phyloP scores from a whole-genome alignment of 1,139 yeast species.

The Scheffersomyces stambukii region DNA sequence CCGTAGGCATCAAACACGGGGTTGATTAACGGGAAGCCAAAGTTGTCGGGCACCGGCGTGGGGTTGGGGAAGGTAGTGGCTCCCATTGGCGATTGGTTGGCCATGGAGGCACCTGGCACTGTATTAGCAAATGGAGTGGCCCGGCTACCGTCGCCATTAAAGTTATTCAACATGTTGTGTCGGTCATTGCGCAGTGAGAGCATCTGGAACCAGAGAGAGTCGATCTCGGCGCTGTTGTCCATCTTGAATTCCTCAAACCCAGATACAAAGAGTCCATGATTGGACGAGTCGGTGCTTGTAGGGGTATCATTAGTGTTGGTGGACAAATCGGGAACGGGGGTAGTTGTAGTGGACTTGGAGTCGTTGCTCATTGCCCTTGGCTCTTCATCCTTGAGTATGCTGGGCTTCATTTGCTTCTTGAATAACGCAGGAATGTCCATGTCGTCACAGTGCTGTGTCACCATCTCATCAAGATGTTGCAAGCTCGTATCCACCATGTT shows the following conservation, averaged over 20 bases:
- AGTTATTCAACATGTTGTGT: constrained; percentile 1
- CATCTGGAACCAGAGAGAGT: constrained; percentile 37
- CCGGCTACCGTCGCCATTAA: constrained; percentile 1
- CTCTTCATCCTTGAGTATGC: background rate
- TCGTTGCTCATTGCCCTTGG: too few species aligned
- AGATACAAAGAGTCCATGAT: constrained; percentile 8
- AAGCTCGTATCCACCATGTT: constrained; percentile 6
- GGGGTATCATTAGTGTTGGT: constrained; percentile 3
- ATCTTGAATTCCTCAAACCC: constrained; percentile 18
- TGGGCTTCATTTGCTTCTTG: constrained; percentile 3
- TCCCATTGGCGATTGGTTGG: too few species aligned
- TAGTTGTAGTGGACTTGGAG: background rate
- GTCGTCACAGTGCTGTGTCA: constrained; percentile 8
- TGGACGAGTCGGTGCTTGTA: constrained; percentile 6
- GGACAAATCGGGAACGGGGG: too few species aligned
- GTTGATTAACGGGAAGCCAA: too few species aligned
- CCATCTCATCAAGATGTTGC: constrained; percentile 4
- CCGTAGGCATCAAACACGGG: too few species aligned
- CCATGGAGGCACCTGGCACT: too few species aligned
- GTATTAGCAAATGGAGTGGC: background rate
- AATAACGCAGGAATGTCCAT: constrained; percentile 8
- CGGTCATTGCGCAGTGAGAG: constrained; percentile 11
- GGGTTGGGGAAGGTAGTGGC: too few species aligned
- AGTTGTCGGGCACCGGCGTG: background rate
- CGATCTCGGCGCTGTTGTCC: constrained; percentile 31